These are phyloP conservation scores for Aphanoascus verrucosus DNA, from an alignment of 2,329 filamentous ascomycete species.

Conservation along the genomic window DNA sequence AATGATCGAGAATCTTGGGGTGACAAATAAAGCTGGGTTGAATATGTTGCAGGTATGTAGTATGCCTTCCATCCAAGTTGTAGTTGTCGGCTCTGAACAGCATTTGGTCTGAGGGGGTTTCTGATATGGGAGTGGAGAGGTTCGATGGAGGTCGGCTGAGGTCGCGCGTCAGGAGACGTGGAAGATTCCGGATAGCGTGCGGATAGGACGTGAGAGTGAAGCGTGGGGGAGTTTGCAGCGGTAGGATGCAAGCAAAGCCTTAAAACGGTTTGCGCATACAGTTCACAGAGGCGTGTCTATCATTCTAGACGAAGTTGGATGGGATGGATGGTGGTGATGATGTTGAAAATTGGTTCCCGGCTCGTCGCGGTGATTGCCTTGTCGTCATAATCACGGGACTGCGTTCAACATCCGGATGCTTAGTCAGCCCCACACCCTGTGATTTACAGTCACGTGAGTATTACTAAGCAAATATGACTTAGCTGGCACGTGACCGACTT, in stretches of 20 bases:
- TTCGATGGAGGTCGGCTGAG: neutral
- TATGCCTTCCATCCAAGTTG: slow-evolving; percentile 9
- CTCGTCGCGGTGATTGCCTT: neutral
- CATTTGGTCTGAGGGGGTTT: slow-evolving; percentile 6
- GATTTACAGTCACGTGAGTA: neutral
- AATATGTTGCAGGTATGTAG: neutral
- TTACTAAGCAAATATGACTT: neutral
- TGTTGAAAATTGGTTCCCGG: neutral
- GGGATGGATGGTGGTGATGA: neutral
- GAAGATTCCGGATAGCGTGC: neutral
- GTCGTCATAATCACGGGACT: neutral
- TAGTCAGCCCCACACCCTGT: neutral
- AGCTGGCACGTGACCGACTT: neutral
- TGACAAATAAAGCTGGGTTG: neutral
- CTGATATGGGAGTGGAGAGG: neutral
- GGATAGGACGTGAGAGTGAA: neutral
- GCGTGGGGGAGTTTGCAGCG: neutral
- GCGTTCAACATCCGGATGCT: neutral
- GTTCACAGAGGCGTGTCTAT: neutral
- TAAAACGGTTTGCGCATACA: neutral
- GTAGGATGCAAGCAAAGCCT: neutral
- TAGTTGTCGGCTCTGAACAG: neutral
- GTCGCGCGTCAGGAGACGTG: slow-evolving; percentile 1
- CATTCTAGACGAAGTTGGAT: neutral
- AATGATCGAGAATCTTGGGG: neutral